Percentiles rank a stretch among this genome's conserved stretches.
phyloP scores from a whole-genome alignment of 768 basidiomycete species.

The Daedaleopsis nitida region DNA sequence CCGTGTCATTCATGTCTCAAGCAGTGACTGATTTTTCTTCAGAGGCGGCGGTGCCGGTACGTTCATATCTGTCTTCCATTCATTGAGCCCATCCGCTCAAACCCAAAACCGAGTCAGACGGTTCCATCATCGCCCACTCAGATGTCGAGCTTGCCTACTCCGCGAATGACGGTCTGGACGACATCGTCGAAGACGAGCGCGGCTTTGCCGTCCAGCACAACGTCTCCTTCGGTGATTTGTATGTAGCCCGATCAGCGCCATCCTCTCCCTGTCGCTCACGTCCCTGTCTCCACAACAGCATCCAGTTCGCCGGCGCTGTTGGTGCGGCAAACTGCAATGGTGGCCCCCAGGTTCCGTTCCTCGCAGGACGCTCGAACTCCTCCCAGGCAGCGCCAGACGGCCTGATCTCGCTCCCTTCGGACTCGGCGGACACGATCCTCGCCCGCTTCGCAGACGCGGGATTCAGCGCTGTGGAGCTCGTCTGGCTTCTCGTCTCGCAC shows the following conservation, averaged over 20 bases:
- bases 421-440: conserved; percentile 24
- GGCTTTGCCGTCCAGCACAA: conserved; percentile 17
- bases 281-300: conserved; percentile 8
- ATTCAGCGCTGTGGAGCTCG: conserved; percentile 20
- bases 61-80: conserved; percentile 18
- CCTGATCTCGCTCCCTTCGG: conserved; percentile 27
- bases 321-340: conserved; percentile 26
- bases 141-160: conserved; percentile 18
- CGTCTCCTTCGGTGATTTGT: conserved; percentile 24
- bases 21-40: background rate
- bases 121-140: conserved; percentile 22
- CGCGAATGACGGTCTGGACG: conserved; percentile 28
- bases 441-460: conserved; percentile 21
- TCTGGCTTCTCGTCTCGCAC: conserved; percentile 26
- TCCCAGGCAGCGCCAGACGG: conserved; percentile 21
- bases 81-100: background rate
- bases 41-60: conserved; percentile 26
- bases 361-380: conserved; percentile 23
- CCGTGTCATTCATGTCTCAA: background rate
- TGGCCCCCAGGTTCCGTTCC: conserved; percentile 21
- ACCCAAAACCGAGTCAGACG: conserved; percentile 9
- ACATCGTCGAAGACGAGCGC: conserved; percentile 16
- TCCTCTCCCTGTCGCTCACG: conserved; percentile 13
- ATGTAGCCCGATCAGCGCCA: conserved; percentile 11
- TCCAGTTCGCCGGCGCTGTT: conserved; percentile 32